Percentiles rank a stretch among this genome's conserved stretches.
Evolutionary conservation across 106 monocot genomes (phyloP).

Genomic region (Acorus gramineus): DNA sequence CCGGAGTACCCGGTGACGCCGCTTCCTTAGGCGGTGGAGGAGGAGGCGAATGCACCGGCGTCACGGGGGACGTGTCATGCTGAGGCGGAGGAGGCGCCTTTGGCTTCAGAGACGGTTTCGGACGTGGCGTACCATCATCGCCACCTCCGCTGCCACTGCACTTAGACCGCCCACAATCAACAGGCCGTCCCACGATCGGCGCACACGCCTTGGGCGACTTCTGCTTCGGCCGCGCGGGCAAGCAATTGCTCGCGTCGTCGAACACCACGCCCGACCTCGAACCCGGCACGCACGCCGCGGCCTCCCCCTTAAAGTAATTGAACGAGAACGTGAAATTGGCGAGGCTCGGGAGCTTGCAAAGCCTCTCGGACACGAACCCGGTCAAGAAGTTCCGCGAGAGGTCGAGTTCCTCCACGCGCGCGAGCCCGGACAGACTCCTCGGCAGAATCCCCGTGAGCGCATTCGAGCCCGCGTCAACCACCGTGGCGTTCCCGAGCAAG

Average conservation of each 20-base stretch:
- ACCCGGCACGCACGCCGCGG: conserved; percentile 9
- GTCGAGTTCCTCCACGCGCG: conserved; percentile 3
- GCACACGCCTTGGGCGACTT: not conserved
- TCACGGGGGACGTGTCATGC: not conserved
- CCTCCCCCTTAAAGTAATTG: conserved; percentile 13
- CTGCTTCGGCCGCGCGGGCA: conserved; percentile 3
- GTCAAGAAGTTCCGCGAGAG: conserved; percentile 1
- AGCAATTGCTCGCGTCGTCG: conserved; percentile 10
- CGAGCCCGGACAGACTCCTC: conserved; percentile 4
- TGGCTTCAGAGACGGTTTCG: not conserved
- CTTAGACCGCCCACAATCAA: conserved; percentile 2
- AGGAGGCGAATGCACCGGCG: not conserved
- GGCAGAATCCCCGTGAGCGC: not conserved
- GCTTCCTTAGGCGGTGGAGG: not conserved
- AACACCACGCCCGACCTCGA: not conserved
- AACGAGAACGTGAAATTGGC: conserved; percentile 10
- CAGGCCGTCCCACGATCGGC: not conserved
- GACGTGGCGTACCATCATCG: not conserved
- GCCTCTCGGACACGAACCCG: not conserved
- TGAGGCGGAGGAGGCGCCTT: not conserved
- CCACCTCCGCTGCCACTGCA: not conserved
- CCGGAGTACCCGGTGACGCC: too few relatives aligned
- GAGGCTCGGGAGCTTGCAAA: conserved; percentile 5
- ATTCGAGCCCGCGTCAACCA: too few relatives aligned
- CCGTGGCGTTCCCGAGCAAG: too few relatives aligned